Evolutionary conservation across 2,329 filamentous ascomycete species (phyloP).

Genomic region (Botrytis cinerea): DNA sequence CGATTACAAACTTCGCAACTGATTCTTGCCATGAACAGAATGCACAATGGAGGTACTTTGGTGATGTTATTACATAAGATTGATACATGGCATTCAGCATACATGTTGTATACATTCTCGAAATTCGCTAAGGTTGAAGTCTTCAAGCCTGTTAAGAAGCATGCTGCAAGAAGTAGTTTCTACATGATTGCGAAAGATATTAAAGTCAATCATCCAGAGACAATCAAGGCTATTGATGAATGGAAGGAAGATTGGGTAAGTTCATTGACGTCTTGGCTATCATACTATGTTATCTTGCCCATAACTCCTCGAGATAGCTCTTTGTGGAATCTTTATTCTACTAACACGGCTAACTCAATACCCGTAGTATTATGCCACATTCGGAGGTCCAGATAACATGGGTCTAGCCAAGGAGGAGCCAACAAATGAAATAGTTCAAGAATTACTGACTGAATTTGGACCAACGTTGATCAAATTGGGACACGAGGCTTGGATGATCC

Average conservation of each 20-base stretch:
- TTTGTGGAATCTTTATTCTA: not conserved
- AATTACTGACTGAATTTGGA: slow-evolving; percentile 31
- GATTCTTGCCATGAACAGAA: slow-evolving; percentile 34
- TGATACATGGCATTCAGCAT: slow-evolving; percentile 30
- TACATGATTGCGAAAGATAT: slow-evolving; percentile 38
- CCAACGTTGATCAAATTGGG: slow-evolving; percentile 28
- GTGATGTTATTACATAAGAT: slow-evolving; percentile 37
- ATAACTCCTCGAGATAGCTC: not conserved
- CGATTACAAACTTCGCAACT: slow-evolving; percentile 33
- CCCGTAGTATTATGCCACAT: slow-evolving; percentile 29
- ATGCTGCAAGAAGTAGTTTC: slow-evolving; percentile 33
- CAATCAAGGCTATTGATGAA: slow-evolving; percentile 26
- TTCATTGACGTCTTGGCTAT: not conserved
- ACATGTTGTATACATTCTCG: slow-evolving; percentile 32
- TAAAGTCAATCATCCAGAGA: slow-evolving; percentile 24
- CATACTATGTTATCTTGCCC: not conserved
- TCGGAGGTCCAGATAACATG: slow-evolving; percentile 29
- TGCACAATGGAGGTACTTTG: slow-evolving; percentile 31
- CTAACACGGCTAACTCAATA: not conserved
- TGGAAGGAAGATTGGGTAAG: slow-evolving; percentile 33
- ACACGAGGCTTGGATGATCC: slow-evolving; percentile 32
- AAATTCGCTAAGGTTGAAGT: slow-evolving; percentile 33
- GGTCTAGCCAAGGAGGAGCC: slow-evolving; percentile 23
- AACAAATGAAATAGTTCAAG: slow-evolving; percentile 23
- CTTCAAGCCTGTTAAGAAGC: slow-evolving; percentile 35